These are phyloP conservation scores for Protea cynaroides DNA, from an alignment of 164 flowering plant species.

Conservation along the genomic window DNA sequence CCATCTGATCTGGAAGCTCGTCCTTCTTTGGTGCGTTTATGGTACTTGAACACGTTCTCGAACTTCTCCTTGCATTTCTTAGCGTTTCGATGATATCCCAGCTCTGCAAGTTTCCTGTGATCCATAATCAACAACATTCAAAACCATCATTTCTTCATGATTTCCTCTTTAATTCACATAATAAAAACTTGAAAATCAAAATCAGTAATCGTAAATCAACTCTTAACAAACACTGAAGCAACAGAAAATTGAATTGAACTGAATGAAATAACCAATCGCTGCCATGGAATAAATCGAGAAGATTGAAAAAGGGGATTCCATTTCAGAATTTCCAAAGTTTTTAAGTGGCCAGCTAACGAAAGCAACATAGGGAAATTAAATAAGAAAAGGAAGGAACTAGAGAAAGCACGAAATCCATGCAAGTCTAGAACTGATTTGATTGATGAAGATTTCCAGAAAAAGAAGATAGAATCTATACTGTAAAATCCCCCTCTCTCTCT, in stretches of 20 bases:
- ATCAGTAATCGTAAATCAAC: neutral
- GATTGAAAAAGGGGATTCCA: no score
- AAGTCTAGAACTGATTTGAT: neutral
- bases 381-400: neutral
- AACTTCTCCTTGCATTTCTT: constrained; percentile 1
- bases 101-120: constrained; percentile 1
- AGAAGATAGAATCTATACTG: neutral
- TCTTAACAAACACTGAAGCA: no score
- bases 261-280: neutral
- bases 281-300: neutral
- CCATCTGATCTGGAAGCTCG: neutral
- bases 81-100: neutral
- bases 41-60: neutral
- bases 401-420: neutral
- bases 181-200: neutral
- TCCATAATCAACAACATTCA: no score
- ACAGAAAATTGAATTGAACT: neutral
- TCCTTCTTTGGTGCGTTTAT: neutral
- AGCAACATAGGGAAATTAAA: neutral
- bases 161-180: no score
- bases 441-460: neutral
- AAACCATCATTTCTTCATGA: no score
- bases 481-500: no score
- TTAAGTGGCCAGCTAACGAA: no score
- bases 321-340: no score